Percentiles rank a stretch among this genome's conserved stretches.
These are phyloP conservation scores for Fusarium verrucosum DNA, from an alignment of 2,329 filamentous ascomycete species.

Conservation along the genomic window DNA sequence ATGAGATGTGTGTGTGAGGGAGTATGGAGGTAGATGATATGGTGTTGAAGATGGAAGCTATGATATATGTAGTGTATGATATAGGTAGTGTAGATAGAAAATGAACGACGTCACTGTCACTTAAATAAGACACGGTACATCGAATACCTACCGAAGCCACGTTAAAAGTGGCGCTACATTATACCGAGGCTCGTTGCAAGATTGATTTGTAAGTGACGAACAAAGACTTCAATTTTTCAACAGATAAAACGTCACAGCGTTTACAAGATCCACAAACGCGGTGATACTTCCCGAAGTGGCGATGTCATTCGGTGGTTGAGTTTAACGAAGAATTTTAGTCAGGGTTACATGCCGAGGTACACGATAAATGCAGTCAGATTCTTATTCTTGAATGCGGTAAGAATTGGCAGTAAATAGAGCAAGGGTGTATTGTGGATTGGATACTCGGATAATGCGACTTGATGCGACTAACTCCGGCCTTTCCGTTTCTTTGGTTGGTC, in stretches of 20 bases:
- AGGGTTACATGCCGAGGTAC: neutral
- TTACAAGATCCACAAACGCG: slow-evolving; percentile 20
- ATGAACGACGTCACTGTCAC: slow-evolving; percentile 20
- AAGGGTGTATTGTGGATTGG: neutral
- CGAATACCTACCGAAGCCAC: slow-evolving; percentile 13
- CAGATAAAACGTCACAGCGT: slow-evolving; percentile 27
- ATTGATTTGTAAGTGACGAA: slow-evolving; percentile 26
- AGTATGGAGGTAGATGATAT: neutral
- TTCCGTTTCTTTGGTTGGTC: slow-evolving; percentile 19
- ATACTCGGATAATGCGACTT: slow-evolving; percentile 1
- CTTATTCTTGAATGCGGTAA: neutral
- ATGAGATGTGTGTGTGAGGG: neutral
- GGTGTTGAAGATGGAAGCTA: neutral
- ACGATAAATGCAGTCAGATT: neutral
- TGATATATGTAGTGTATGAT: too few relatives aligned
- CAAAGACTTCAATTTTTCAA: slow-evolving; percentile 9
- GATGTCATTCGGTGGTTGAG: slow-evolving; percentile 7
- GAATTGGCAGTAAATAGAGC: neutral
- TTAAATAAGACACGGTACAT: slow-evolving; percentile 9
- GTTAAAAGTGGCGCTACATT: slow-evolving; percentile 12
- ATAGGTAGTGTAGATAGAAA: too few relatives aligned
- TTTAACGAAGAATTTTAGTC: too few relatives aligned
- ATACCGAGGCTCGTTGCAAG: slow-evolving; percentile 15
- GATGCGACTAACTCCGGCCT: slow-evolving; percentile 7
- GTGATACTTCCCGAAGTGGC: slow-evolving; percentile 33